Conservation (phyloP, 768 basidiomycete species). For the Lactifluus piperatus region DNA sequence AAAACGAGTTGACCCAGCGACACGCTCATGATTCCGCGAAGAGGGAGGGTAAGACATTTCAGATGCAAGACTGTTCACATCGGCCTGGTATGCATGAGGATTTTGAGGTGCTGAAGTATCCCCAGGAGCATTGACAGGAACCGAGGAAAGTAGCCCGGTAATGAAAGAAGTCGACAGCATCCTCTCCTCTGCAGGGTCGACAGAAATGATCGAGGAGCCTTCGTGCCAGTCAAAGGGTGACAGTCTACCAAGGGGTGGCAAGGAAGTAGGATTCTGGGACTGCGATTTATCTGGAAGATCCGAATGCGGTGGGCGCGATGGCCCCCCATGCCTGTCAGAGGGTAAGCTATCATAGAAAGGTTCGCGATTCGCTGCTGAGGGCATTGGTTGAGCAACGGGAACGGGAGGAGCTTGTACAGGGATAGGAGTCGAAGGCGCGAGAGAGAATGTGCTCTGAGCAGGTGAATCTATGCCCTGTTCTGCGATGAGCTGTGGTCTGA, state of each 20-base stretch:
- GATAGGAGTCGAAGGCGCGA: not conserved
- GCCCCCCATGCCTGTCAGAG: not conserved
- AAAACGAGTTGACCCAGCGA: conserved; percentile 14
- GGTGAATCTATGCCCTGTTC: conserved; percentile 2
- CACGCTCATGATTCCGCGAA: conserved; percentile 21
- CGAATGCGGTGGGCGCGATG: not conserved
- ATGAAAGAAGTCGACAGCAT: conserved; percentile 56
- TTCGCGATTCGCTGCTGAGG: not conserved
- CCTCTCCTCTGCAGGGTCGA: conserved; percentile 48
- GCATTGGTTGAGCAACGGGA: not conserved
- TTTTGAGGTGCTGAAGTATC: not conserved
- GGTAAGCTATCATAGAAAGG: not conserved
- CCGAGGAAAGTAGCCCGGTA: conserved; percentile 38
- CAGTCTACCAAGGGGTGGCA: not conserved
- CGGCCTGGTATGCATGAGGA: conserved; percentile 25
- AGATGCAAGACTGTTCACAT: conserved; percentile 31
- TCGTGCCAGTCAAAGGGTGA: conserved; percentile 52
- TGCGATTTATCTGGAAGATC: not conserved
- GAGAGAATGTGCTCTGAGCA: not conserved
- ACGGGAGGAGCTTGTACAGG: not conserved
- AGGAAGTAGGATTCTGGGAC: not conserved
- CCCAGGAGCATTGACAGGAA: conserved; percentile 19
- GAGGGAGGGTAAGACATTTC: conserved; percentile 43
- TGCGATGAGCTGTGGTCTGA: not conserved
- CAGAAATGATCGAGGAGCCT: conserved; percentile 47